Conservation (phyloP, 768 basidiomycete genomes). For the Rhizopogon rudus region DNA sequence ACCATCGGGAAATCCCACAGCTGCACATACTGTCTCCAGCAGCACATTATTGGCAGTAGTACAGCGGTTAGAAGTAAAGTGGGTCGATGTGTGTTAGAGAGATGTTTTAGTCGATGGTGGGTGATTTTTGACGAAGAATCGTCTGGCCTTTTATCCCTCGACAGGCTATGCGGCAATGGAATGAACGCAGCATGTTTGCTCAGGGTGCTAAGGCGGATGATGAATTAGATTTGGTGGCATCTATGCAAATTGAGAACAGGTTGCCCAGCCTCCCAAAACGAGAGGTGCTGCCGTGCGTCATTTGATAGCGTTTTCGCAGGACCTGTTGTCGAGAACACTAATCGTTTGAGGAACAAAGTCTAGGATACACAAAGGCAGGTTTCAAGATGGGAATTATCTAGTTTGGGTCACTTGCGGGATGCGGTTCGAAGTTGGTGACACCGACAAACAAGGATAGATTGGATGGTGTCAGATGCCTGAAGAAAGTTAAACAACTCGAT, state of each 20-base stretch:
- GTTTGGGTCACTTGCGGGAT: conserved; percentile 15
- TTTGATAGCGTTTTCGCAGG: conserved; percentile 32
- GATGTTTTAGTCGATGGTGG: conserved; percentile 8
- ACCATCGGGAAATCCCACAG: too few relatives aligned
- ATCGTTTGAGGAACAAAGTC: conserved; percentile 22
- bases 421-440: conserved; percentile 14
- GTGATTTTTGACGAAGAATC: conserved; percentile 3
- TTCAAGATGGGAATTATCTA: conserved; percentile 14
- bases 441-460: conserved; percentile 26
- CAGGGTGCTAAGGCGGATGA: conserved; percentile 13
- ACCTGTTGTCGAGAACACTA: conserved; percentile 32
- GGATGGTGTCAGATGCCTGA: conserved; percentile 1
- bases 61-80: conserved; percentile 5
- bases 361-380: conserved; percentile 11
- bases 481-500: conserved; percentile 21
- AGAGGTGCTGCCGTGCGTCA: conserved; percentile 27
- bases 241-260: conserved; percentile 23
- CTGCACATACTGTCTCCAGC: conserved; percentile 46
- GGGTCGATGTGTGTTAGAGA: conserved; percentile 6
- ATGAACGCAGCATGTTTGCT: conserved; percentile 10
- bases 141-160: conserved; percentile 21
- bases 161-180: conserved; percentile 18
- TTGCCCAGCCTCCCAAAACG: conserved; percentile 20
- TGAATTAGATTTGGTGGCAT: conserved; percentile 18
- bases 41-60: conserved; percentile 38